A percentile compares a stretch with the other conserved stretches of the same genome.
Evolutionary conservation across 106 monocot species (phyloP).

Genomic region (Dendrobium officinale): DNA sequence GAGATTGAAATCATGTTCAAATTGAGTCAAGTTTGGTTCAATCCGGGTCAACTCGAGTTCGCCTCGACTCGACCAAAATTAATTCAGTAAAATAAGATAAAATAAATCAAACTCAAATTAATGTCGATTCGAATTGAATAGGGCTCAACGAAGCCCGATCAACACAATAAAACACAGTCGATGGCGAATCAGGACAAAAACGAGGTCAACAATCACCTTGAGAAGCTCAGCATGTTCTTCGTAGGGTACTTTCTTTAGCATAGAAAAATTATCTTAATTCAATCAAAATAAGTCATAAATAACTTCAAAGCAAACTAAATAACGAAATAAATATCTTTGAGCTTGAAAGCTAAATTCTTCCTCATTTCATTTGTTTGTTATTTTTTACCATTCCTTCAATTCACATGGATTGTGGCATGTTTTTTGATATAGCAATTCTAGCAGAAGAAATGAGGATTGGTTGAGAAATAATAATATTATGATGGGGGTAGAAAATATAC

Average conservation of each 20-base stretch:
- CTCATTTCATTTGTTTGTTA: neutral
- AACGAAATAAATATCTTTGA: neutral
- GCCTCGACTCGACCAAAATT: no score
- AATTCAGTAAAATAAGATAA: no score
- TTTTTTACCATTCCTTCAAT: neutral
- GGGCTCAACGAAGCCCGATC: no score
- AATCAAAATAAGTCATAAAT: neutral
- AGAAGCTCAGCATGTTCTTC: neutral
- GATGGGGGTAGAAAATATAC: neutral
- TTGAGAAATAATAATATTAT: neutral
- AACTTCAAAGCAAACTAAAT: neutral
- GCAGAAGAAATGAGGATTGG: neutral
- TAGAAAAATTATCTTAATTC: neutral
- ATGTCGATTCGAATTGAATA: no score
- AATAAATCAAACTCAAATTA: no score
- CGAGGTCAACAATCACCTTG: no score
- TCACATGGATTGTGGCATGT: neutral
- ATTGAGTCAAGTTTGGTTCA: no score
- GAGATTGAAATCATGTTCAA: no score
- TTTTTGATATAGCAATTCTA: neutral
- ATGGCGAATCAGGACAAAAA: no score
- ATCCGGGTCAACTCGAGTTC: no score
- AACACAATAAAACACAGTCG: no score
- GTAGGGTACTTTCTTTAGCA: neutral
- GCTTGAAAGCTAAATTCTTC: neutral